Evolutionary conservation across 495 filamentous ascomycete genomes (phyloP).

Genomic region (Aspergillus panamensis): DNA sequence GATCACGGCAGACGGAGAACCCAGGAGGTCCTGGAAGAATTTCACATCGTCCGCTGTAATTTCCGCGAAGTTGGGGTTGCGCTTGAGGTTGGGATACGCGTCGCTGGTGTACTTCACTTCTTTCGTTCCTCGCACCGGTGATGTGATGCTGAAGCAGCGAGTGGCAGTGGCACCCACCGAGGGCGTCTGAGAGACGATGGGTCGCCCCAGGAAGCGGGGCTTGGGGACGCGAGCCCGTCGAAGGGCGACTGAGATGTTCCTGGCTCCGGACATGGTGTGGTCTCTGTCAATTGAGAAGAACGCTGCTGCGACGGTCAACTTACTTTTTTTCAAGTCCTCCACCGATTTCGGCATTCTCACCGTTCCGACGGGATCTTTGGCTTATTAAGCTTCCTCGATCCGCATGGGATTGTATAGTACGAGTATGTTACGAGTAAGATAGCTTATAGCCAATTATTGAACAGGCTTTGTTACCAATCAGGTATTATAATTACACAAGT

Average conservation of each 20-base stretch:
- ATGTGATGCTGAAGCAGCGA: conserved; percentile 37
- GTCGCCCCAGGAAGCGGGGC: conserved; percentile 27
- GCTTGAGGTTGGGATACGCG: conserved; percentile 76
- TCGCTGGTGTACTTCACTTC: conserved; percentile 74
- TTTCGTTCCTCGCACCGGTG: conserved; percentile 37
- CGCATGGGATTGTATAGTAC: conserved; percentile 5
- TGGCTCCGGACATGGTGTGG: conserved; percentile 37
- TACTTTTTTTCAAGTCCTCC: background rate
- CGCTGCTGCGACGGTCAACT: background rate
- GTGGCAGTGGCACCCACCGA: conserved; percentile 20
- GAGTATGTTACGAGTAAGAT: background rate
- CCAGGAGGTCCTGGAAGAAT: conserved; percentile 73
- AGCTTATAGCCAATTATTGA: background rate
- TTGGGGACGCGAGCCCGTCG: conserved; percentile 41
- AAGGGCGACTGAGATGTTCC: conserved; percentile 38
- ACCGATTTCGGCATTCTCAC: background rate
- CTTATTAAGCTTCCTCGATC: conserved; percentile 5
- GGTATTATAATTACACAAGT: background rate
- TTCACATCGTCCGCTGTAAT: conserved; percentile 72
- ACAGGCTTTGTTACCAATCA: background rate
- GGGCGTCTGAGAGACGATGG: conserved; percentile 23
- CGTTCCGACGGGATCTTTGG: conserved; percentile 4
- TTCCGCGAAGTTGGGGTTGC: conserved; percentile 66
- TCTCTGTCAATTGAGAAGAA: conserved; percentile 7
- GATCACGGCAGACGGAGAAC: conserved; percentile 72